Base-by-base conservation (phyloP, 192 early-diverging fungal species). In the Coemansia sp. region DNA sequence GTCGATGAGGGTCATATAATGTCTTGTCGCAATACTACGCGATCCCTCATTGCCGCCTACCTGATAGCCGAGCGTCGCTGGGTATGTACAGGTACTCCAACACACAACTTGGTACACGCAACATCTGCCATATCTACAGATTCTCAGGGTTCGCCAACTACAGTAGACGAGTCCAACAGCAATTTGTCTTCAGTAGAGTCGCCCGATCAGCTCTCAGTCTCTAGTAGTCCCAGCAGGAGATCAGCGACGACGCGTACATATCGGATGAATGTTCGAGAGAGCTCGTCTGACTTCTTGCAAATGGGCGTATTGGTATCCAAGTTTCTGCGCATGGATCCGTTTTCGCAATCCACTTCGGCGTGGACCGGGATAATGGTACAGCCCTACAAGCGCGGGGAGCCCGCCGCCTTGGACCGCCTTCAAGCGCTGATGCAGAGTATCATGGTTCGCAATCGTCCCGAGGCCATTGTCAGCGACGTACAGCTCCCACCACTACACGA, bases 1-100 rank as follows among this genome's bases (percentile, higher is more conserved):
- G 89, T 94, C 12, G 94, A 96, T 65, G 94, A 96, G 65, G 94
- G 94, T 8, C 92, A 94, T 57, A 82, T 85, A 40, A 86, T 95
- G 87, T 86, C 88, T 5, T 63, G 80, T 16, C 84, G 75, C 76
- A 66, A 79, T 68, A 68, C 88, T 73, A 67, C 74, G 11, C 66
- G 82, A 38, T 78, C 84, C 7, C 70, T 85, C 9, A 67, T 91
- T 24, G 89, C 90, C 4, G 73, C 87, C 7, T 80, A 87, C 18
- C 77, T 95, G 29, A 84, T 88, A 64, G 82, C 78, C 27, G 82
- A 85, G 41, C 78, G 82, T 18, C 70, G 86, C 74, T 95, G 93
- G 93, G 85, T 91, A 5, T 93, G 92, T 76, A 94, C 91, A 1
- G 91, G 91, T 54, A 90, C 89, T 9, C 88, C 90, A 29, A 90